Evolutionary conservation across 306 rosid genomes (phyloP).

Genomic region (Fragaria nilgerrensis): DNA sequence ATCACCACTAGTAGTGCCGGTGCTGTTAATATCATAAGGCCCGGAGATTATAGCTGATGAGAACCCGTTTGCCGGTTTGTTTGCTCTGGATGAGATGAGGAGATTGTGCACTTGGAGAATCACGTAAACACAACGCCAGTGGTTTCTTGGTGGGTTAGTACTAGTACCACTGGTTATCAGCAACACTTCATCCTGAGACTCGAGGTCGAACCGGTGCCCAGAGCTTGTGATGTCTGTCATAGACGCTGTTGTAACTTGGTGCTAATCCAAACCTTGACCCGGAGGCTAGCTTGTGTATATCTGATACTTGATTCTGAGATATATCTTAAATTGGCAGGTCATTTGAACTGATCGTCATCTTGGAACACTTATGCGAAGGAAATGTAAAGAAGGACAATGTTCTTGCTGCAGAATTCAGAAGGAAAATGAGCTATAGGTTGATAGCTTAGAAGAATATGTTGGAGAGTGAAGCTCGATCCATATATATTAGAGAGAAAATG

Average conservation of each 20-base stretch:
- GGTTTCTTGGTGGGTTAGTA: not conserved
- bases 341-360: not conserved
- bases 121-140: conserved; percentile 1
- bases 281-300: not conserved
- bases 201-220: not conserved
- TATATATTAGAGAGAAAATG: no score
- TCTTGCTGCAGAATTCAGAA: no score
- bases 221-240: conserved; percentile 1
- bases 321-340: not conserved
- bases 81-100: not conserved
- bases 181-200: conserved; percentile 10
- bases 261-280: not conserved
- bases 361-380: not conserved
- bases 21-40: not conserved
- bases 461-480: no score
- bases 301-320: not conserved
- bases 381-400: not conserved
- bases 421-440: no score
- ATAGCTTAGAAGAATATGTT: no score
- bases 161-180: no score
- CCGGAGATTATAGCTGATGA: not conserved
- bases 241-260: not conserved
- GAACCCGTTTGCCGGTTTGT: not conserved
- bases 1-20: not conserved
- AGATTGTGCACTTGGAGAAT: not conserved